A percentile compares a stretch with the other conserved stretches of the same genome.
These are phyloP conservation scores for Teunomyces tritomae DNA, from an alignment of 805 yeast species.

Conservation along the genomic window DNA sequence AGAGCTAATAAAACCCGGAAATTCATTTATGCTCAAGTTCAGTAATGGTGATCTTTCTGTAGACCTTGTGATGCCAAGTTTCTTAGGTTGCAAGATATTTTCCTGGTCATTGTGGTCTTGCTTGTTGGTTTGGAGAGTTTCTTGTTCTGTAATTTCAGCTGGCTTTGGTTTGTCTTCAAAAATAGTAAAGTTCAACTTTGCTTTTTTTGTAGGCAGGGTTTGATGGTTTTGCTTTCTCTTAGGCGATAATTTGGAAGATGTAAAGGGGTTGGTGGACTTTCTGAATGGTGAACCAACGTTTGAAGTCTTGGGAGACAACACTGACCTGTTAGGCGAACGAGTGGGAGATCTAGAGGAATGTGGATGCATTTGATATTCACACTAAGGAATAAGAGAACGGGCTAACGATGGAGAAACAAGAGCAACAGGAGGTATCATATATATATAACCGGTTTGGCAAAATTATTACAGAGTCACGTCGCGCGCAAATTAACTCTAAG, in stretches of 20 bases:
- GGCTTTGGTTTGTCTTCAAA: constrained; percentile 16
- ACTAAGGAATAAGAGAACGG: background rate
- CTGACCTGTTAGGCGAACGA: constrained; percentile 17
- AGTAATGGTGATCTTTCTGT: constrained; percentile 25
- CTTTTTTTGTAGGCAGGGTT: constrained; percentile 10
- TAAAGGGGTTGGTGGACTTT: constrained; percentile 11
- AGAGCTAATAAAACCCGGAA: constrained; percentile 25
- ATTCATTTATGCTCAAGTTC: constrained; percentile 27
- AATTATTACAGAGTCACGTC: constrained; percentile 1
- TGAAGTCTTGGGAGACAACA: constrained; percentile 22
- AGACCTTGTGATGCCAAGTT: constrained; percentile 7
- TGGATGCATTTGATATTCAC: background rate
- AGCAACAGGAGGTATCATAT: constrained; percentile 8
- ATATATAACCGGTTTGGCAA: background rate
- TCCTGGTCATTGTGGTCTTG: constrained; percentile 38
- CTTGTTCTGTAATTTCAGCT: background rate
- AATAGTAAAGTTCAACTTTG: constrained; percentile 18
- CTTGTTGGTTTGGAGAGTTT: constrained; percentile 13
- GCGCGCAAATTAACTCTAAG: background rate
- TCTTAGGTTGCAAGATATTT: constrained; percentile 35
- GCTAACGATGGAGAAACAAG: background rate
- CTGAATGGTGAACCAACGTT: constrained; percentile 14
- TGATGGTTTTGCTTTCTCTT: constrained; percentile 1
- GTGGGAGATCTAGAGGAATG: constrained; percentile 6
- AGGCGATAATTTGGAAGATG: constrained; percentile 7